These are phyloP conservation scores for Chrysoporthe austroafricana DNA, from an alignment of 2,329 filamentous ascomycete genomes.

Conservation along the genomic window DNA sequence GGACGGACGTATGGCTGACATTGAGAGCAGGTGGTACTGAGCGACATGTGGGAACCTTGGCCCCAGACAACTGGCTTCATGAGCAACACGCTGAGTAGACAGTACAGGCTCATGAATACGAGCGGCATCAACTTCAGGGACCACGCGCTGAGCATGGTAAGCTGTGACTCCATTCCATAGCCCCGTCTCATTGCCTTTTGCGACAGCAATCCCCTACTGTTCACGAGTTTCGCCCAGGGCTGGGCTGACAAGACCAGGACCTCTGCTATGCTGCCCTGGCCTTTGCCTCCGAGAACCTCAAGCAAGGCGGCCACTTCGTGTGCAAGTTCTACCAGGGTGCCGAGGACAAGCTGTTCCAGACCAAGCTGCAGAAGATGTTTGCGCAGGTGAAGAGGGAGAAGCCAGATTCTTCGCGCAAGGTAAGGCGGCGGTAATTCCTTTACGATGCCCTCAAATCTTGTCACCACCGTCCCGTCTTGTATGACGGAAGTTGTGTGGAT, in stretches of 20 bases:
- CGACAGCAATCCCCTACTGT: background rate
- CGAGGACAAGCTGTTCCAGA: slow-evolving; percentile 82
- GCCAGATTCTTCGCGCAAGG: slow-evolving; percentile 85
- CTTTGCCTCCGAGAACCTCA: slow-evolving; percentile 85
- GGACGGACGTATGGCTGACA: background rate
- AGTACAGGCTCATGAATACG: slow-evolving; percentile 99
- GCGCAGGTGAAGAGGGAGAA: slow-evolving; percentile 83
- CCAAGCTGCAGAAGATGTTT: slow-evolving; percentile 76
- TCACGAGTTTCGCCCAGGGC: background rate
- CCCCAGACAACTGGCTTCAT: slow-evolving; percentile 76
- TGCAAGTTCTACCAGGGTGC: slow-evolving; percentile 96
- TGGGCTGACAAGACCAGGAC: slow-evolving; percentile 60
- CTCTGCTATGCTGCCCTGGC: slow-evolving; percentile 83
- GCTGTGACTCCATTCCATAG: slow-evolving; percentile 34
- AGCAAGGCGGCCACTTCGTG: slow-evolving; percentile 83
- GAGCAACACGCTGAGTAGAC: slow-evolving; percentile 91
- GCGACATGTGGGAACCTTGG: slow-evolving; percentile 99
- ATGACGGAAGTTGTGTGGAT: background rate
- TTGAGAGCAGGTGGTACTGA: slow-evolving; percentile 72
- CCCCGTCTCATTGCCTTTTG: slow-evolving; percentile 19
- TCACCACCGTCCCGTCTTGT: slow-evolving; percentile 17
- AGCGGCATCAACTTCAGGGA: slow-evolving; percentile 86
- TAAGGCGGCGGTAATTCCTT: slow-evolving; percentile 46
- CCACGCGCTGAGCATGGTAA: slow-evolving; percentile 92
- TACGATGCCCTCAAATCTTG: background rate